Conservation (phyloP, 768 basidiomycete species). For the Antrodiella citrinella region DNA sequence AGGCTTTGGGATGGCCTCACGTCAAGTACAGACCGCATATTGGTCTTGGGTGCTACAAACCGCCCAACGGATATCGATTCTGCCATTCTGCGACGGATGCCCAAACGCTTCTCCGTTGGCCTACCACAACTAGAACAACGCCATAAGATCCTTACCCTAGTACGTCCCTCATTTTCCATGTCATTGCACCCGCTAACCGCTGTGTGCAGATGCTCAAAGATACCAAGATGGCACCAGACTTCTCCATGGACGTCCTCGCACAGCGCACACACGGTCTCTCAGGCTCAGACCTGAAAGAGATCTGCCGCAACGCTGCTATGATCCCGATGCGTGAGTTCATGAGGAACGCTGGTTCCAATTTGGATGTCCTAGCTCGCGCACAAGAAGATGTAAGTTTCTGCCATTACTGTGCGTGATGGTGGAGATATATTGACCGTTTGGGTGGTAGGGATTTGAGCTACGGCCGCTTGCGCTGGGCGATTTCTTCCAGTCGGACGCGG, state of each 20-base stretch:
- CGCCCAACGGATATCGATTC: slow-evolving; percentile 87
- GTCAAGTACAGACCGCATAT: slow-evolving; percentile 71
- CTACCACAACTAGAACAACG: slow-evolving; percentile 77
- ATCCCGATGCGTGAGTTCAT: slow-evolving; percentile 82
- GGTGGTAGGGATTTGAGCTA: slow-evolving; percentile 66
- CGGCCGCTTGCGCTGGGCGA: slow-evolving; percentile 66
- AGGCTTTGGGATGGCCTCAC: slow-evolving; percentile 94
- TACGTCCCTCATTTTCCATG: slow-evolving; percentile 24
- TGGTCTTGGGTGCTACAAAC: slow-evolving; percentile 94
- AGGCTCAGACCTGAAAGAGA: slow-evolving; percentile 86
- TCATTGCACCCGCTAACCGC: background rate
- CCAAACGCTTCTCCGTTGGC: slow-evolving; percentile 84
- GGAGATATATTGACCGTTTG: background rate
- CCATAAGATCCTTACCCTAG: slow-evolving; percentile 74
- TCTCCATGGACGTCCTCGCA: slow-evolving; percentile 60
- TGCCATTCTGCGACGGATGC: slow-evolving; percentile 92
- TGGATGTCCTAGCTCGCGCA: slow-evolving; percentile 39
- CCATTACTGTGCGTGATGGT: background rate
- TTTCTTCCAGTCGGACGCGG: slow-evolving; percentile 43
- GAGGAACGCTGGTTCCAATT: slow-evolving; percentile 39
- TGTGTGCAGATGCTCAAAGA: slow-evolving; percentile 71
- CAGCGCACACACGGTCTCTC: slow-evolving; percentile 65
- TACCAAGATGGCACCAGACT: slow-evolving; percentile 54
- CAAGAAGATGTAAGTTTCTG: slow-evolving; percentile 34
- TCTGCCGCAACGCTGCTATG: slow-evolving; percentile 93